phyloP scores from a whole-genome alignment of 768 basidiomycete species.

The Botryobasidium botryosum region DNA sequence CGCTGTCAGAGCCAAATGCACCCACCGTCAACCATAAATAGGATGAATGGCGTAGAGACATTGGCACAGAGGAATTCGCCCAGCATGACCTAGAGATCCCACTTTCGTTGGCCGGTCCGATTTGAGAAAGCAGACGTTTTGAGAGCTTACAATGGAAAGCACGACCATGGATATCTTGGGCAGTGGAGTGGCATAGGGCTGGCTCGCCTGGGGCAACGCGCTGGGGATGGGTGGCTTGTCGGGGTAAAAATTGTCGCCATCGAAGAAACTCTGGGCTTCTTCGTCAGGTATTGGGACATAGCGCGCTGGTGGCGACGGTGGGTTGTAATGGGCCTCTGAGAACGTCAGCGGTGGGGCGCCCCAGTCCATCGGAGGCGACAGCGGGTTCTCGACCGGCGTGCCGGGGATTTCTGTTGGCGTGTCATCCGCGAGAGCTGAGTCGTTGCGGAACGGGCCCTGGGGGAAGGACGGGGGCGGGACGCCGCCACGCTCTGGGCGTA shows the following conservation, averaged over 20 bases:
- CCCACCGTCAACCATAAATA: constrained; percentile 85
- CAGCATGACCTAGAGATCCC: constrained; percentile 56
- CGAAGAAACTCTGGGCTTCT: no score
- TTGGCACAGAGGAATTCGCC: constrained; percentile 92
- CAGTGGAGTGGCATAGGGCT: constrained; percentile 55
- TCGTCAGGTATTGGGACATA: constrained; percentile 15
- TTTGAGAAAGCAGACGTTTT: neutral
- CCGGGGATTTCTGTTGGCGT: neutral
- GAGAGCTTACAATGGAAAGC: constrained; percentile 60
- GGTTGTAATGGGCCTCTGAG: constrained; percentile 10
- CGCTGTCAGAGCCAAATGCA: constrained; percentile 10
- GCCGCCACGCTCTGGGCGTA: constrained; percentile 1
- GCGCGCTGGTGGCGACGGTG: neutral
- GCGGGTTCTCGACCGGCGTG: neutral
- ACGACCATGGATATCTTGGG: constrained; percentile 82
- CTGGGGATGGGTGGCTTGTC: constrained; percentile 49
- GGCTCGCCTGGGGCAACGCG: constrained; percentile 47
- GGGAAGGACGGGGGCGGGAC: constrained; percentile 11
- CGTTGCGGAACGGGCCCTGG: constrained; percentile 7
- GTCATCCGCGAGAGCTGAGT: neutral
- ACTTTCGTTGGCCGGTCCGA: neutral
- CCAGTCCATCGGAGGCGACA: neutral
- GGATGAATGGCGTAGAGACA: constrained; percentile 75
- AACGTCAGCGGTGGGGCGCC: constrained; percentile 1
- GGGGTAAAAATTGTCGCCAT: neutral